Percentiles rank a stretch among this genome's conserved stretches.
Evolutionary conservation across 2,329 filamentous ascomycete species (phyloP).

Genomic region (Exophiala xenobiotica): DNA sequence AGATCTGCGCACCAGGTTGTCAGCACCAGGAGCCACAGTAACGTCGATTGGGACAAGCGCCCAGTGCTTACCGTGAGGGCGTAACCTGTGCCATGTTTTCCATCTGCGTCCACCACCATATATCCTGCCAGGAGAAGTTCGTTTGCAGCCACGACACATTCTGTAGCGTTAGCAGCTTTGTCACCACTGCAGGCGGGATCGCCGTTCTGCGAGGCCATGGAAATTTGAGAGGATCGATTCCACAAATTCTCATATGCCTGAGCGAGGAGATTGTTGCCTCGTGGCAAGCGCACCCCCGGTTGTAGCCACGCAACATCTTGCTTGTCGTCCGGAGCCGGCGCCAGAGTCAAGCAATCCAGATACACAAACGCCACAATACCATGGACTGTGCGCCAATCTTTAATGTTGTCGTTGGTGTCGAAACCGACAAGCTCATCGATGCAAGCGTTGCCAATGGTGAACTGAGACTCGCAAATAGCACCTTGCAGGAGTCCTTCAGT

Average conservation of each 20-base stretch:
- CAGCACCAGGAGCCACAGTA: no score
- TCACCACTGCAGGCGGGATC: not conserved
- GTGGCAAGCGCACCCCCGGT: slow-evolving; percentile 5
- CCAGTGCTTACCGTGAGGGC: not conserved
- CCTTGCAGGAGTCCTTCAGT: not conserved
- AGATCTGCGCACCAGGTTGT: not conserved
- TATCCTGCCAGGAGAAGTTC: not conserved
- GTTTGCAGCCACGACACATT: not conserved
- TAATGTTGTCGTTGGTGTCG: slow-evolving; percentile 79
- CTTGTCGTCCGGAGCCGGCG: slow-evolving; percentile 3
- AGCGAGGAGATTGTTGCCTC: not conserved
- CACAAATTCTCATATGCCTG: slow-evolving; percentile 11
- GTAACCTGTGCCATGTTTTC: not conserved
- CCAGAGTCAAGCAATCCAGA: slow-evolving; percentile 7
- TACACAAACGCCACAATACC: slow-evolving; percentile 13
- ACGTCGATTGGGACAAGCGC: no score
- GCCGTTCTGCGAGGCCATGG: not conserved
- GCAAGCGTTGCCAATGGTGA: slow-evolving; percentile 6
- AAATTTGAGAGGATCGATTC: not conserved
- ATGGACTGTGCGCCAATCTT: slow-evolving; percentile 1
- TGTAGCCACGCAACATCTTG: slow-evolving; percentile 8
- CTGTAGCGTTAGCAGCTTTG: not conserved
- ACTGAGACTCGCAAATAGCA: not conserved
- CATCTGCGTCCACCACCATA: not conserved
- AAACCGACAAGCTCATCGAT: slow-evolving; percentile 64